Evolutionary conservation across 2,329 filamentous ascomycete genomes (phyloP).

Genomic region (Colletotrichum magnum): DNA sequence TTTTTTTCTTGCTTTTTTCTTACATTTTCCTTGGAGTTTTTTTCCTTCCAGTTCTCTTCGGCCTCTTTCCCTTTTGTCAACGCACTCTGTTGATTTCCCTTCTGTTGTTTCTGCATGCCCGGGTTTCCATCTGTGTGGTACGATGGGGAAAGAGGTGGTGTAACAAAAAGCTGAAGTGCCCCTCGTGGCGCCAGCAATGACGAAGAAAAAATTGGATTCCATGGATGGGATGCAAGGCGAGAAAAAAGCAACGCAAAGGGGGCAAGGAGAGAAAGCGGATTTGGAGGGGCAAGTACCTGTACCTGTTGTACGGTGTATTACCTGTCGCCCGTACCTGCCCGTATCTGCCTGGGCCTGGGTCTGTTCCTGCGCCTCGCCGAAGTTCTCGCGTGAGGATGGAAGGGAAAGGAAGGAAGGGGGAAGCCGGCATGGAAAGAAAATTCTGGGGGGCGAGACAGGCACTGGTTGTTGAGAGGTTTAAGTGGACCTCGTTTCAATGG

Average conservation of each 20-base stretch:
- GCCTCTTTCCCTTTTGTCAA: no score
- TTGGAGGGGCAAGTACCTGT: conserved; percentile 23
- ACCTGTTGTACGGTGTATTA: conserved; percentile 3
- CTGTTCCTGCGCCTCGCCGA: conserved; percentile 19
- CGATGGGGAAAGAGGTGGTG: not conserved
- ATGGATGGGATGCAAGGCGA: not conserved
- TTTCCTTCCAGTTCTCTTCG: no score
- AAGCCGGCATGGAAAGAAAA: conserved; percentile 31
- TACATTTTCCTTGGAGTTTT: no score
- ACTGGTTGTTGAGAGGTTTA: conserved; percentile 43
- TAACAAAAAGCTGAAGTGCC: not conserved
- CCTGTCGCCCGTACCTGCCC: not conserved
- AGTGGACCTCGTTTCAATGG: conserved; percentile 38
- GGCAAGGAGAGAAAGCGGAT: not conserved
- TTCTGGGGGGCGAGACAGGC: conserved; percentile 34
- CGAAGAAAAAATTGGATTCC: not conserved
- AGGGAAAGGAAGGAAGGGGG: conserved; percentile 28
- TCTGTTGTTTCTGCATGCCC: no score
- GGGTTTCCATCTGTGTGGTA: no score
- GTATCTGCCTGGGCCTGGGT: not conserved
- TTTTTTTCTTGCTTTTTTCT: no score
- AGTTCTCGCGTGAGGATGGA: conserved; percentile 34
- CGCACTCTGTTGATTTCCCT: no score
- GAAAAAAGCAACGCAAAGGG: not conserved
- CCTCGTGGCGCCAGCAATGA: not conserved